Conservation (phyloP, 2,329 filamentous ascomycete genomes). For the Domatiomyces globalis region DNA sequence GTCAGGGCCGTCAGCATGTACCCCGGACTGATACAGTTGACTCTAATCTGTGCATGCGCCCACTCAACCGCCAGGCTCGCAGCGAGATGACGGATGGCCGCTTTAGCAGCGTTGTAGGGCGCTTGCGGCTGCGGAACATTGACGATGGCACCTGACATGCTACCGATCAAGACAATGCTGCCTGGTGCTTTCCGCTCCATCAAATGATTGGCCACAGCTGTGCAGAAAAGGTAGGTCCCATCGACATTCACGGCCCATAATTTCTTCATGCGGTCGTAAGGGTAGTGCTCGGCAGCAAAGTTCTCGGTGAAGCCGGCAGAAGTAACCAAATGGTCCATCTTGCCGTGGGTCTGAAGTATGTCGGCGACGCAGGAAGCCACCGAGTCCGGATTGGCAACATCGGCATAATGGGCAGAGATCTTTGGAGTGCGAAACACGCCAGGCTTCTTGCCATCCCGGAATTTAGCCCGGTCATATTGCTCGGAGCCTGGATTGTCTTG, state of each 20-base stretch:
- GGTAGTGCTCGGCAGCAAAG: constrained; percentile 81
- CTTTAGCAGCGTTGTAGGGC: constrained; percentile 87
- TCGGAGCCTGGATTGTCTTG: constrained; percentile 54
- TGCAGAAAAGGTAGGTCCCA: constrained; percentile 26
- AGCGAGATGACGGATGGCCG: constrained; percentile 77
- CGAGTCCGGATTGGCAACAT: constrained; percentile 67
- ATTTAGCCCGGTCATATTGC: constrained; percentile 8
- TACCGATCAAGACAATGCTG: constrained; percentile 87
- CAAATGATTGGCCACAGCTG: constrained; percentile 47
- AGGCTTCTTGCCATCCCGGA: constrained; percentile 6
- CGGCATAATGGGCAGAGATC: constrained; percentile 79
- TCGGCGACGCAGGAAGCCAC: constrained; percentile 61
- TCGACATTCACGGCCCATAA: constrained; percentile 90
- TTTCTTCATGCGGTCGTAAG: constrained; percentile 79
- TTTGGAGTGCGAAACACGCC: constrained; percentile 50
- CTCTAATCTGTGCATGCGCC: constrained; percentile 73
- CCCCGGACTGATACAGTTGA: constrained; percentile 89
- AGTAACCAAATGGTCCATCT: constrained; percentile 83
- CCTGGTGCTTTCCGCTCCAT: constrained; percentile 64
- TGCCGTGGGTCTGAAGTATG: constrained; percentile 56
- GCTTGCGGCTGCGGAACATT: constrained; percentile 90
- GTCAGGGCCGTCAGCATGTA: constrained; percentile 94
- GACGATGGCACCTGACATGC: constrained; percentile 87
- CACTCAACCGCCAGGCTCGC: constrained; percentile 85
- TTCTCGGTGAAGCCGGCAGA: constrained; percentile 97